phyloP scores from a whole-genome alignment of 2,329 filamentous ascomycete genomes.

The Botrytis pseudocinerea region DNA sequence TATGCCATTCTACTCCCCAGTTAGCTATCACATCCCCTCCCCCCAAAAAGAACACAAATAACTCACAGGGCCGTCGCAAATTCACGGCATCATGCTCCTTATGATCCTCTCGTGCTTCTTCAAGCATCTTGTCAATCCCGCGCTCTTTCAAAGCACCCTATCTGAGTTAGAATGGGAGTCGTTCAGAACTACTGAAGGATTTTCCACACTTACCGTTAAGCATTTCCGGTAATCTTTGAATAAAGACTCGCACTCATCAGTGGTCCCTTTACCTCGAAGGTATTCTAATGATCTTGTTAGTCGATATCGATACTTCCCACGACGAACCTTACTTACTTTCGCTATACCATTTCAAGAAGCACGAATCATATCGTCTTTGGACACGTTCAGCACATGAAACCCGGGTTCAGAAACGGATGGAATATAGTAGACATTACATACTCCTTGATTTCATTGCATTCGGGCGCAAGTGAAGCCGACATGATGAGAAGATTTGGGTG shows the following conservation, averaged over 20 bases:
- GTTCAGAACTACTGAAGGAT: conserved; percentile 13
- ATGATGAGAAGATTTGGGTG: conserved; percentile 51
- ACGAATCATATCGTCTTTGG: conserved; percentile 85
- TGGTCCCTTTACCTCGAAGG: conserved; percentile 77
- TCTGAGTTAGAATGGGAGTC: conserved; percentile 15
- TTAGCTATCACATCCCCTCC: background rate
- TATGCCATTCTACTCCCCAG: background rate
- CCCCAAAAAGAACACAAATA: background rate
- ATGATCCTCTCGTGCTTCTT: conserved; percentile 86
- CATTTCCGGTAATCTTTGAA: conserved; percentile 91
- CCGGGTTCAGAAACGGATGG: no score
- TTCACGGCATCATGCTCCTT: conserved; percentile 80
- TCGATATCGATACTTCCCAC: conserved; percentile 27
- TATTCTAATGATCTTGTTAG: conserved; percentile 63
- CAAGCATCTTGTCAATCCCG: conserved; percentile 90
- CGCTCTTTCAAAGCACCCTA: conserved; percentile 83
- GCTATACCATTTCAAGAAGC: conserved; percentile 99
- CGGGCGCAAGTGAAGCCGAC: conserved; percentile 91
- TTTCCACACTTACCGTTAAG: conserved; percentile 61
- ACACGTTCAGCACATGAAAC: conserved; percentile 9
- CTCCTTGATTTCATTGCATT: conserved; percentile 97
- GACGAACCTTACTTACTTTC: conserved; percentile 67
- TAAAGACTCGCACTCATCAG: conserved; percentile 79
- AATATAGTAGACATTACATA: conserved; percentile 47
- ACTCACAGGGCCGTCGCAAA: conserved; percentile 51